Base-by-base conservation (phyloP, 1,139 yeast species). In the Candida glucosophila region DNA sequence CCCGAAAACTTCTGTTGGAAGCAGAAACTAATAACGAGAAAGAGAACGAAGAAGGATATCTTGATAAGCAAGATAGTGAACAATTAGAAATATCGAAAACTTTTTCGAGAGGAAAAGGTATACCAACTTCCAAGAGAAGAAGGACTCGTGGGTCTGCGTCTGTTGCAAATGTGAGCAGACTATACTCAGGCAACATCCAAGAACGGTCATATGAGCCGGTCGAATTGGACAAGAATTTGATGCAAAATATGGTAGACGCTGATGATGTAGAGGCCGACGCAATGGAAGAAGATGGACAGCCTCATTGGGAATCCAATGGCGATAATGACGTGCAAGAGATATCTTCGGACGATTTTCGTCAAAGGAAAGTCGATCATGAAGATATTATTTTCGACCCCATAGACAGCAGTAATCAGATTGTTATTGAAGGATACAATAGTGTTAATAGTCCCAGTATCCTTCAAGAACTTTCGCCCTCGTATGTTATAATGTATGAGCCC, bases 401-500 rank as follows among this genome's bases (percentile, higher is more conserved):
- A 18, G 45, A 45, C 28, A 47, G 37, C 23, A 41, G 37, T 25
- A 48, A 45, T 29, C 62, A 79, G 36, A 58, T 83, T 1, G 54
- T 80, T 4, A 58, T 86, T n/a, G 77, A 76, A 27, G 62, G 63
- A 3, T 86, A 77, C 44, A 69, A 73, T 32, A 65, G 67, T 9
- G 59, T 62, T 22, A 60, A 67, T 5, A 76, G 75, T 36, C 75
- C 71, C 26, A 47, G 71, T 1, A 40, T 77, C 4, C 49, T 92
- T 5, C 77, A 77, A 28, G 93, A 82, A 39, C 47, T 80, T 5
- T 55, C 67, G 41, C 98, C 98, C 0, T 72, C 90, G 0, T 73
- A 72, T 44, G 74, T 92, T 25, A 73, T 92, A 23, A 68, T 88
- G 74, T 88, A 81, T 49, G 96, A 90, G 40, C 96, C 97, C 0